These are phyloP conservation scores for Mucor circinelloides DNA, from an alignment of 371 early-diverging fungal genomes.

Conservation along the genomic window DNA sequence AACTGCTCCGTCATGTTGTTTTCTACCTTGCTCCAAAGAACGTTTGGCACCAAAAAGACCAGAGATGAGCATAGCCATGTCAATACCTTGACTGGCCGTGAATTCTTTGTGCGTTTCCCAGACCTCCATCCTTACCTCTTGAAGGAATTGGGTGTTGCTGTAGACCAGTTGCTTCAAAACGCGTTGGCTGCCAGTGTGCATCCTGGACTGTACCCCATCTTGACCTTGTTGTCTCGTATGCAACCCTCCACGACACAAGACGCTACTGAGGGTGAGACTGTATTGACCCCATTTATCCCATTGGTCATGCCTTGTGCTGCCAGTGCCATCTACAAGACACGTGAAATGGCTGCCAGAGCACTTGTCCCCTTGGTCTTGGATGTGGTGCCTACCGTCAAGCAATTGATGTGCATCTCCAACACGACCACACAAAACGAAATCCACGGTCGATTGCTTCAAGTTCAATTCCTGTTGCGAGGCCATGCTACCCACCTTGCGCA, in stretches of 20 bases:
- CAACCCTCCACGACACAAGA: slow-evolving; percentile 69
- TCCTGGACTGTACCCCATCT: slow-evolving; percentile 77
- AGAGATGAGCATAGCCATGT: slow-evolving; percentile 71
- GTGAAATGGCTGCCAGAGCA: slow-evolving; percentile 88
- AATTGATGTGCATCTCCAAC: slow-evolving; percentile 24
- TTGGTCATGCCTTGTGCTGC: slow-evolving; percentile 76
- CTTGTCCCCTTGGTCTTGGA: slow-evolving; percentile 71
- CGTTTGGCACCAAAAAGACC: slow-evolving; percentile 81
- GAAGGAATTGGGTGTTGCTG: slow-evolving; percentile 68
- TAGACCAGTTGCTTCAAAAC: slow-evolving; percentile 56
- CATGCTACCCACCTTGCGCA: slow-evolving; percentile 43
- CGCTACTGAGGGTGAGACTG: slow-evolving; percentile 40
- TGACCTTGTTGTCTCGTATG: slow-evolving; percentile 75
- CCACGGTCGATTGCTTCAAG: slow-evolving; percentile 74
- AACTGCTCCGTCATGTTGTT: slow-evolving; percentile 95
- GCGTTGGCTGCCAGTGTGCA: slow-evolving; percentile 59
- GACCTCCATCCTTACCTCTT: slow-evolving; percentile 78
- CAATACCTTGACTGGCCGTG: slow-evolving; percentile 85
- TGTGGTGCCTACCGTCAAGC: slow-evolving; percentile 43
- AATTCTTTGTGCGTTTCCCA: slow-evolving; percentile 89
- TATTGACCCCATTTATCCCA: slow-evolving; percentile 69
- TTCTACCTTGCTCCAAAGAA: slow-evolving; percentile 79
- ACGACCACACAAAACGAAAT: slow-evolving; percentile 59
- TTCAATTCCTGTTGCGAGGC: slow-evolving; percentile 61
- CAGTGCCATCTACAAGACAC: slow-evolving; percentile 78